Base-by-base conservation (phyloP, 1,284 basidiomycete genomes). In the Ceratobasidium sp. region DNA sequence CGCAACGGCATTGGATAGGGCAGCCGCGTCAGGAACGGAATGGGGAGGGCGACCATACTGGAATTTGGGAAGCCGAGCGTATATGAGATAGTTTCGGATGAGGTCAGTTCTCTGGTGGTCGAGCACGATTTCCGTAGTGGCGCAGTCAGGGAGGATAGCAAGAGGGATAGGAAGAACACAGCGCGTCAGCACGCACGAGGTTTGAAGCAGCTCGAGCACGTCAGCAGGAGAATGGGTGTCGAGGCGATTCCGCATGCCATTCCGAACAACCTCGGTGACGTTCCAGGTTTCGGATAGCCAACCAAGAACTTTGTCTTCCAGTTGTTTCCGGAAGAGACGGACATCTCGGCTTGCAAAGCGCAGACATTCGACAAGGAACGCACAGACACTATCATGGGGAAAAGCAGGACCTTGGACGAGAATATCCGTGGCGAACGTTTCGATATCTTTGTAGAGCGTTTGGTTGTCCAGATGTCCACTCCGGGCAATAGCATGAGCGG, bases 231-330 rank as follows among this genome's bases (percentile, higher is more conserved):
- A 76, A 30, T 87, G 83, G 30, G 76, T 78, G 56, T 79, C 80
- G 14, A 86, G 79, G 3, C 86, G 81, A 75, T 86, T 81, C 49
- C 82, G 83, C 25, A 81, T 25, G 67, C 74, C 72, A 56, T 74
- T 74, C 81, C 75, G 80, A 76, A 78, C 78, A 70, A 80, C 77
- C 1, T 81, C 82, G 2, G 83, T 82, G 6, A 80, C 72, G 28
- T 84, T 86, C 92, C 93, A 95, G 38, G 83, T 85, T 73, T 90
- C 88, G n/a, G 86, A 81, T 25, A 96, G 81, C 95, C 96, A 98
- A 44, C 83, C 85, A 18, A 95, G 78, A 0, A 92, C 88, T 78
- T 93, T 92, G 77, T 94, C 92, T 77, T 94, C 91, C 16, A 96
- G 82, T 42, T 89, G 88, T 83, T 92, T 86, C 3, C 89, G 85